Conservation (phyloP, 176 grass and related monocot species). For the Areca catechu region DNA sequence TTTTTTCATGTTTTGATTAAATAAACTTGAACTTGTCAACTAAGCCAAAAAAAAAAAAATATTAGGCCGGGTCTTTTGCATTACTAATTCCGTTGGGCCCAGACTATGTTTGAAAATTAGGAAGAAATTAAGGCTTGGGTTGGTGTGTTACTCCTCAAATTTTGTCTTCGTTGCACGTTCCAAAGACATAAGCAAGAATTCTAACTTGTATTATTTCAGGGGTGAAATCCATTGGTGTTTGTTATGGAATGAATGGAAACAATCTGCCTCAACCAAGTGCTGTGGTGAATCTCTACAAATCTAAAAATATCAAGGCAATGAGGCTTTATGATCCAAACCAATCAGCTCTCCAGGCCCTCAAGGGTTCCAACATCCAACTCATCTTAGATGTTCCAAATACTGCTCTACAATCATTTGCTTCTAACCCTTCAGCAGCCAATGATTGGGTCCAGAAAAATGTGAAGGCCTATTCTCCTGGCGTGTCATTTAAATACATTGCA, state of each 20-base stretch:
- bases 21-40: too few relatives aligned
- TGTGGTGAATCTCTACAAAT: constrained; percentile 46
- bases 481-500: constrained; percentile 48
- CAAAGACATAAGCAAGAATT: too few relatives aligned
- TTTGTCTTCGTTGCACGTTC: too few relatives aligned
- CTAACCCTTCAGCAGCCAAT: constrained; percentile 10
- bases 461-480: constrained; percentile 22
- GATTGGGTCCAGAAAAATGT: constrained; percentile 51
- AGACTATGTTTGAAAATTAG: too few relatives aligned
- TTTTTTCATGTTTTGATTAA: too few relatives aligned
- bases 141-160: too few relatives aligned
- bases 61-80: too few relatives aligned
- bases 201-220: constrained; percentile 15
- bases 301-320: constrained; percentile 39
- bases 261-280: constrained; percentile 37
- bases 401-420: constrained; percentile 16
- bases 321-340: constrained; percentile 43
- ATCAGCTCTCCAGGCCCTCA: constrained; percentile 23
- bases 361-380: constrained; percentile 34
- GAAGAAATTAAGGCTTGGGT: too few relatives aligned
- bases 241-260: constrained; percentile 46
- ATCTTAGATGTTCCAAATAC: constrained; percentile 35
- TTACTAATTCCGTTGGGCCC: too few relatives aligned
- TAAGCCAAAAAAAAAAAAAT: too few relatives aligned
- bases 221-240: constrained; percentile 53